Conservation (phyloP, 2,329 filamentous ascomycete genomes). For the Penicillium sp. region DNA sequence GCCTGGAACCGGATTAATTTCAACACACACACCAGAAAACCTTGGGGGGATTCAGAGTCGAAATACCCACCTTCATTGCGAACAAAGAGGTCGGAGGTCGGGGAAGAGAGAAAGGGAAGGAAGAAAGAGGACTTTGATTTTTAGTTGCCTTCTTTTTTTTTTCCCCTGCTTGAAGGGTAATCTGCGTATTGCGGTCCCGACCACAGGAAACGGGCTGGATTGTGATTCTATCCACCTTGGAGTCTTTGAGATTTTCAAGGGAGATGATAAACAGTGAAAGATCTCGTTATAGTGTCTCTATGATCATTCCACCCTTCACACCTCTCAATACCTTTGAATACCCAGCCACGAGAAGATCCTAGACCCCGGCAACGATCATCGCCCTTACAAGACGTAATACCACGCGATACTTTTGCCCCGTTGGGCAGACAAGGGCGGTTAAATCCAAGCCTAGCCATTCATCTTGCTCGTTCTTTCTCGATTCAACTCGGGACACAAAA, state of each 20-base stretch:
- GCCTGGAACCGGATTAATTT: slow-evolving; percentile 47
- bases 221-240: no score
- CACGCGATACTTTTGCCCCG: not conserved
- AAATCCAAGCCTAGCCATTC: no score
- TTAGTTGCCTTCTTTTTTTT: no score
- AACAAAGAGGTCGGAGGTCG: slow-evolving; percentile 4
- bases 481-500: no score
- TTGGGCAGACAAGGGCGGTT: not conserved
- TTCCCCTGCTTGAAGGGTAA: slow-evolving; percentile 8
- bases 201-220: slow-evolving; percentile 12
- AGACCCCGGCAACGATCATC: no score
- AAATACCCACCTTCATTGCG: slow-evolving; percentile 23
- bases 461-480: not conserved
- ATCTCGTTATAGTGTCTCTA: not conserved
- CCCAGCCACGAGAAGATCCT: no score
- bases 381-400: not conserved
- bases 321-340: no score
- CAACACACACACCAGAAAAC: not conserved
- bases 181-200: slow-evolving; percentile 18
- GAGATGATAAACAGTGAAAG: no score
- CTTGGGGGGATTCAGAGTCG: not conserved
- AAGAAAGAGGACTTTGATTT: slow-evolving; percentile 6
- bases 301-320: no score
- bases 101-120: slow-evolving; percentile 7
- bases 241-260: no score